Evolutionary conservation across 805 yeast species (phyloP).

Genomic region (Saccharomycopsis babjevae): DNA sequence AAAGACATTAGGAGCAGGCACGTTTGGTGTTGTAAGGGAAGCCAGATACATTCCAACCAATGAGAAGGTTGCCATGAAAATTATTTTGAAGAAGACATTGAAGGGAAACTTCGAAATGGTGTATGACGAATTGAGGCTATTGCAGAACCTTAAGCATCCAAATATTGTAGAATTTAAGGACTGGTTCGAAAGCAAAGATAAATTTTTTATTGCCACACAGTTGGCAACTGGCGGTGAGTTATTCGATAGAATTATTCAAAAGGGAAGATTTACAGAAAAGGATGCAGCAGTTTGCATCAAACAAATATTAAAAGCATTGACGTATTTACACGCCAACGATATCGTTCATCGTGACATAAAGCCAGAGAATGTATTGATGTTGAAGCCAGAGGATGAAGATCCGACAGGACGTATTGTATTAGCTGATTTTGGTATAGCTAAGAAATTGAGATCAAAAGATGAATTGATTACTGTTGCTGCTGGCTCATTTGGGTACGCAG

Average conservation of each 20-base stretch:
- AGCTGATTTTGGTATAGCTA: slow-evolving; percentile 96
- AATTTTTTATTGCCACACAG: slow-evolving; percentile 88
- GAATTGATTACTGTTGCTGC: slow-evolving; percentile 64
- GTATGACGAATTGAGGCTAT: slow-evolving; percentile 63
- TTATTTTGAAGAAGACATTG: slow-evolving; percentile 75
- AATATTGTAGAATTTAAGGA: slow-evolving; percentile 84
- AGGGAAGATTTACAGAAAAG: slow-evolving; percentile 79
- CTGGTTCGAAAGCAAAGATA: slow-evolving; percentile 90
- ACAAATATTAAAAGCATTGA: slow-evolving; percentile 69
- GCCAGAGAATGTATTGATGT: slow-evolving; percentile 83
- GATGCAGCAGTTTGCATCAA: slow-evolving; percentile 72
- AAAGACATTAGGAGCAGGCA: slow-evolving; percentile 85
- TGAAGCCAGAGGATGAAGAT: slow-evolving; percentile 36
- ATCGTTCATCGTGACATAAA: slow-evolving; percentile 92
- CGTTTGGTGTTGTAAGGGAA: slow-evolving; percentile 83
- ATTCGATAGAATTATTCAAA: slow-evolving; percentile 72
- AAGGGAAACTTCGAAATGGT: slow-evolving; percentile 63
- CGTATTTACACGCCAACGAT: slow-evolving; percentile 62
- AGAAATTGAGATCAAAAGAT: slow-evolving; percentile 48
- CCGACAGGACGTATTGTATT: slow-evolving; percentile 65
- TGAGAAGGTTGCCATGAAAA: slow-evolving; percentile 83
- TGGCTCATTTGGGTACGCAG: slow-evolving; percentile 94
- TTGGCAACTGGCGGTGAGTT: slow-evolving; percentile 94
- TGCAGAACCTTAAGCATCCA: slow-evolving; percentile 64
- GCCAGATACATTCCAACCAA: slow-evolving; percentile 44